These are phyloP conservation scores for Draba incana DNA, from an alignment of 345 rosid genomes.

Conservation along the genomic window DNA sequence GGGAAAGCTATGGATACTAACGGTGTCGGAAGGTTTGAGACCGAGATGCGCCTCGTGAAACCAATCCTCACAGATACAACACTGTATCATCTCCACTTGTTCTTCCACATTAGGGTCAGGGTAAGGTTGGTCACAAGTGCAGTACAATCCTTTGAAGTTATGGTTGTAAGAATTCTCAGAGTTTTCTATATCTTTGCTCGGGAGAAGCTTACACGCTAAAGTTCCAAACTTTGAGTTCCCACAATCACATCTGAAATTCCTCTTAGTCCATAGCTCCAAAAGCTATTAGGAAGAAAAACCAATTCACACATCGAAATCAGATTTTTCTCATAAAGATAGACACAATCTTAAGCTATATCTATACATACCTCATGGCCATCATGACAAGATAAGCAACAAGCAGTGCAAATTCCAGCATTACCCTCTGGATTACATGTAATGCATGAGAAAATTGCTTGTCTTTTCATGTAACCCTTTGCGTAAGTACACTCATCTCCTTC, in stretches of 20 bases:
- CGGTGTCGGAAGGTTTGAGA: slow-evolving; percentile 62
- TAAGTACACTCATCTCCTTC: slow-evolving; percentile 96
- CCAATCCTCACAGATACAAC: slow-evolving; percentile 98
- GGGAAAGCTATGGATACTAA: slow-evolving; percentile 38
- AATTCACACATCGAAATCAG: neutral
- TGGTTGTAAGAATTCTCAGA: slow-evolving; percentile 80
- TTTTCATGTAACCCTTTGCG: slow-evolving; percentile 79
- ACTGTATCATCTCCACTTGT: slow-evolving; percentile 96
- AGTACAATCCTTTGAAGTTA: slow-evolving; percentile 88
- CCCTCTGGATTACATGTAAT: slow-evolving; percentile 91
- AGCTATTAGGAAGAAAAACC: slow-evolving; percentile 42
- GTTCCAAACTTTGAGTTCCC: slow-evolving; percentile 92
- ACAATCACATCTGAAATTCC: slow-evolving; percentile 89
- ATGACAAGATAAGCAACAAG: slow-evolving; percentile 92
- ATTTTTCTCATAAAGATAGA: neutral
- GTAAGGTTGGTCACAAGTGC: slow-evolving; percentile 80
- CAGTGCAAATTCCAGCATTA: slow-evolving; percentile 93
- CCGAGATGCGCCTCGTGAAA: slow-evolving; percentile 94
- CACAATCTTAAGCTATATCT: neutral
- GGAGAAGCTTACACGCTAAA: slow-evolving; percentile 76
- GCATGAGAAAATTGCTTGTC: slow-evolving; percentile 95
- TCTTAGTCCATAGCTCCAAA: slow-evolving; percentile 97
- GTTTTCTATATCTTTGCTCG: slow-evolving; percentile 79
- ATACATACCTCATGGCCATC: slow-evolving; percentile 90
- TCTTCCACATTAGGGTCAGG: slow-evolving; percentile 92